These are phyloP conservation scores for Chaetomium cochliodes DNA, from an alignment of 495 filamentous ascomycete genomes.

Conservation along the genomic window DNA sequence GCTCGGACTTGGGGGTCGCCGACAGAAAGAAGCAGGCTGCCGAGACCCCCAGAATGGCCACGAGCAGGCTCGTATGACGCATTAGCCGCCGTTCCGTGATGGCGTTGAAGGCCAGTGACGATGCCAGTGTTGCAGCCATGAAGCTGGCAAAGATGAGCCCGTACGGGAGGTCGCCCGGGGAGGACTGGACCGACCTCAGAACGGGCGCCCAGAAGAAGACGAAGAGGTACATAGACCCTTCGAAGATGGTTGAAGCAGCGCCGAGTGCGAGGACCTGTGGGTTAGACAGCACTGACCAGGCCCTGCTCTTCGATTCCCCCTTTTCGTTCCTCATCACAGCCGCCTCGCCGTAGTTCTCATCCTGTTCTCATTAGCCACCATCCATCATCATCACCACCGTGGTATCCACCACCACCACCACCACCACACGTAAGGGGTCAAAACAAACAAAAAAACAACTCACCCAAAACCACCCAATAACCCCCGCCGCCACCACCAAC, in stretches of 20 bases:
- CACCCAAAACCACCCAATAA: slow-evolving; percentile 52
- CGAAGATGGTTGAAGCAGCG: slow-evolving; percentile 44
- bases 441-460: slow-evolving; percentile 18
- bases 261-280: background rate
- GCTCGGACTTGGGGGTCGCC: slow-evolving; percentile 42
- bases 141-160: slow-evolving; percentile 58
- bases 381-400: background rate
- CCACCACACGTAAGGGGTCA: background rate
- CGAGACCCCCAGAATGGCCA: slow-evolving; percentile 38
- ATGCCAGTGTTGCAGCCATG: slow-evolving; percentile 56
- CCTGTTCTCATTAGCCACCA: slow-evolving; percentile 31
- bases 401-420: no score
- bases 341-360: slow-evolving; percentile 49
- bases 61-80: slow-evolving; percentile 37
- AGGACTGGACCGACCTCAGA: slow-evolving; percentile 42
- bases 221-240: slow-evolving; percentile 60
- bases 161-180: slow-evolving; percentile 47
- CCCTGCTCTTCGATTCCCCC: background rate
- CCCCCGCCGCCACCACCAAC: slow-evolving; percentile 40
- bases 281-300: slow-evolving; percentile 24
- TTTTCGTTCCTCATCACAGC: background rate
- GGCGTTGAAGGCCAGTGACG: slow-evolving; percentile 46
- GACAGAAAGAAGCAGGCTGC: slow-evolving; percentile 43
- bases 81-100: slow-evolving; percentile 33
- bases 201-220: slow-evolving; percentile 58